A percentile compares a stretch with the other conserved stretches of the same genome.
phyloP scores from a whole-genome alignment of 73 alveolate species.

The Paramecium tetraurelia region DNA sequence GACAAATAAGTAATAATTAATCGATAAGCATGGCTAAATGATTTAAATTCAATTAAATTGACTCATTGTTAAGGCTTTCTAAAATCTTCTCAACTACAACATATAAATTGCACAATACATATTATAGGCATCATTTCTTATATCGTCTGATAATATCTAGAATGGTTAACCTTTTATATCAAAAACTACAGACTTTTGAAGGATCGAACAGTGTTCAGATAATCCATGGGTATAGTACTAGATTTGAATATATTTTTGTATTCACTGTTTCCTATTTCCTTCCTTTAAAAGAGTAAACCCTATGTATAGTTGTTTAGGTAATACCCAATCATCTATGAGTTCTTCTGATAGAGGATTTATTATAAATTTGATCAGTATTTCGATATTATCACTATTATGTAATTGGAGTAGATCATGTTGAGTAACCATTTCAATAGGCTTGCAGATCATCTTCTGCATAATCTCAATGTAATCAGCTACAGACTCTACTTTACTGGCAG shows the following conservation, averaged over 20 bases:
- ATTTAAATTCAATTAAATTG: not conserved
- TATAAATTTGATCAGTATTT: not conserved
- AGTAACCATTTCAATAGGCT: not conserved
- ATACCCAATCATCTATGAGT: conserved; percentile 15
- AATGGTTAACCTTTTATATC: not conserved
- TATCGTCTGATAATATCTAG: not conserved
- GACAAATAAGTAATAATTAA: not conserved
- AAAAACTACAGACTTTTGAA: not conserved
- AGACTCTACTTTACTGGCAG: not conserved
- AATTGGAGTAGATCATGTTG: not conserved
- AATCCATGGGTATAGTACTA: not conserved
- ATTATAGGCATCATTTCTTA: not conserved
- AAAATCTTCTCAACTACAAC: not conserved
- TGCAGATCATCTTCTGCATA: not conserved
- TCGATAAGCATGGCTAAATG: not conserved
- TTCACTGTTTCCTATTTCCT: not conserved
- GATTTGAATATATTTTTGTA: not conserved
- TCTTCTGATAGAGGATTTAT: not conserved
- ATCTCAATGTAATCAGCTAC: not conserved
- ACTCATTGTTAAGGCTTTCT: not conserved
- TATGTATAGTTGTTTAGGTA: not conserved
- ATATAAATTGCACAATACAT: not conserved
- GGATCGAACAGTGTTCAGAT: not conserved
- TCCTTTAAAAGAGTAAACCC: not conserved
- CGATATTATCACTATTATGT: not conserved